Conservation (phyloP, 106 monocot genomes). For the Acanthochlamys bracteata region DNA sequence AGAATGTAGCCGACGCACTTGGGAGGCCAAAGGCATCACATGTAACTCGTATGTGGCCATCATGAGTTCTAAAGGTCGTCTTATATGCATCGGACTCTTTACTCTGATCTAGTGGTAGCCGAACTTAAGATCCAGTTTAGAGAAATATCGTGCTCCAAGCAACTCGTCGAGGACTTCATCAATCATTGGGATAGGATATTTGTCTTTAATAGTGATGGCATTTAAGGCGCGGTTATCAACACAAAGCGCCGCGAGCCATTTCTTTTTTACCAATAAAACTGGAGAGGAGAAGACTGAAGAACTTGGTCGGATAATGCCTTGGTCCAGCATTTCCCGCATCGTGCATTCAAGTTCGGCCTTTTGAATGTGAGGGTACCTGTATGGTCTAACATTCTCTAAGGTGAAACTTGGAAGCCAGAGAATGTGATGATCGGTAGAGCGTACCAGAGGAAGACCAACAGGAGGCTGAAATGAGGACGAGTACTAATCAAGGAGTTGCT, state of each 20-base stretch:
- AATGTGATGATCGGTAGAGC: not conserved
- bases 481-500: too few species aligned
- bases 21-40: slow-evolving; percentile 1
- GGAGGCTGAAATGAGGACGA: too few species aligned
- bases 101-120: slow-evolving; percentile 13
- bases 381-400: not conserved
- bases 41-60: slow-evolving; percentile 2
- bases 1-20: not conserved
- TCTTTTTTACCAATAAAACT: not conserved
- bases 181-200: slow-evolving; percentile 7
- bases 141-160: not conserved
- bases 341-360: not conserved
- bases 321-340: not conserved
- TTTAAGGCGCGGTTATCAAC: slow-evolving; percentile 1
- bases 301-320: slow-evolving; percentile 1
- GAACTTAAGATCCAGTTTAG: slow-evolving; percentile 1
- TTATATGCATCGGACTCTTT: not conserved
- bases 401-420: not conserved
- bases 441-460: too few species aligned
- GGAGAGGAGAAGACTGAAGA: not conserved
- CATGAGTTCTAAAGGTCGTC: not conserved
- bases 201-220: not conserved
- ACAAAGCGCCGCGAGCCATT: not conserved
- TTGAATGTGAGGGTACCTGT: not conserved
- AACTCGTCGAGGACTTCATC: slow-evolving; percentile 16